phyloP scores from a whole-genome alignment of 768 basidiomycete genomes.

The Lactarius trivialis region DNA sequence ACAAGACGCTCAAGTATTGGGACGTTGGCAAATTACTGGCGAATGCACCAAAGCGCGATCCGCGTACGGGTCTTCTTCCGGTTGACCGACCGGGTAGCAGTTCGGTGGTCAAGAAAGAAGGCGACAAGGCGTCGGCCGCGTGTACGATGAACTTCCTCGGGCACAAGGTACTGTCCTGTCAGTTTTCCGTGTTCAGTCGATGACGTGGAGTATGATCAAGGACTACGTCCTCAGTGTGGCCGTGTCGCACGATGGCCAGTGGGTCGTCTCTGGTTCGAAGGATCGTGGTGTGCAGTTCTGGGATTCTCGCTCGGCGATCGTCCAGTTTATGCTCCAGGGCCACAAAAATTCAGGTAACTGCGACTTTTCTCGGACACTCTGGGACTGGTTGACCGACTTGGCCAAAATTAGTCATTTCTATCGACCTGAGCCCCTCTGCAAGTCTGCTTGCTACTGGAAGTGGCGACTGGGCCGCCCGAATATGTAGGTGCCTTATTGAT shows the following conservation, averaged over 20 bases:
- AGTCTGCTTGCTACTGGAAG: slow-evolving; percentile 61
- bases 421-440: slow-evolving; percentile 58
- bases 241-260: slow-evolving; percentile 86
- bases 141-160: slow-evolving; percentile 85
- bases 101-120: slow-evolving; percentile 37
- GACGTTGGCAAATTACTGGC: slow-evolving; percentile 40
- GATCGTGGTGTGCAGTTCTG: slow-evolving; percentile 95
- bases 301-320: slow-evolving; percentile 69
- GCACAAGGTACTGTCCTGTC: slow-evolving; percentile 55
- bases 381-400: neutral
- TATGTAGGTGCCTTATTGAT: slow-evolving; percentile 42
- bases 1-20: slow-evolving; percentile 61
- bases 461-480: slow-evolving; percentile 65
- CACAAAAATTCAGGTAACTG: slow-evolving; percentile 55
- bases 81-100: slow-evolving; percentile 19
- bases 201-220: slow-evolving; percentile 29
- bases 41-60: slow-evolving; percentile 30
- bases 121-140: slow-evolving; percentile 39
- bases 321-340: slow-evolving; percentile 91
- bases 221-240: slow-evolving; percentile 71
- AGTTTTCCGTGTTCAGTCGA: neutral
- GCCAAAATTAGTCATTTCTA: slow-evolving; percentile 51
- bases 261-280: slow-evolving; percentile 94
- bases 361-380: neutral
- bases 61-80: slow-evolving; percentile 18